These are phyloP conservation scores for Epichloe festucae DNA, from an alignment of 2,329 filamentous ascomycete genomes.

Conservation along the genomic window DNA sequence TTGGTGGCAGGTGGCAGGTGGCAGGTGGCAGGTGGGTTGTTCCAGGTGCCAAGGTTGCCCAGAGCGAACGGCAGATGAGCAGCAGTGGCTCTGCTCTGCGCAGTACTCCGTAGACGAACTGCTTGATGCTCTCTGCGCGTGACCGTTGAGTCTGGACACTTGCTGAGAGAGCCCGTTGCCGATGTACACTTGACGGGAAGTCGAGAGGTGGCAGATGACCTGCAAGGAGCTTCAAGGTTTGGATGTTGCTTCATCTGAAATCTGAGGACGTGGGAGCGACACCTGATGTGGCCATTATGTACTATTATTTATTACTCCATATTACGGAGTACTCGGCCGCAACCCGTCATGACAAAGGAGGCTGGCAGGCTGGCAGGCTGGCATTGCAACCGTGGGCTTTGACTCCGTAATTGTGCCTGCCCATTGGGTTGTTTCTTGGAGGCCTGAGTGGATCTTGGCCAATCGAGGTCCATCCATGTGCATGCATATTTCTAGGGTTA, in stretches of 20 bases:
- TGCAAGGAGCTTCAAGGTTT: not conserved
- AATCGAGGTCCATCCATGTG: not conserved
- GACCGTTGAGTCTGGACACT: not conserved
- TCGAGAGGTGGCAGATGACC: not conserved
- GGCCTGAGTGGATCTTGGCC: not conserved
- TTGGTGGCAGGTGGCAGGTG: not conserved
- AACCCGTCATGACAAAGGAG: not conserved
- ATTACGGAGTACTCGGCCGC: not conserved
- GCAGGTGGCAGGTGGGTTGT: not conserved
- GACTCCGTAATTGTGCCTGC: too few relatives aligned
- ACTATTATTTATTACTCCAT: not conserved
- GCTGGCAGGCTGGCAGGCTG: not conserved
- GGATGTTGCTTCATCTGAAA: too few relatives aligned
- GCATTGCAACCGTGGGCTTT: too few relatives aligned
- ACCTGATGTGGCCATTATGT: not conserved
- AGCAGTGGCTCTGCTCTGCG: too few relatives aligned
- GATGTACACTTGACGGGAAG: too few relatives aligned
- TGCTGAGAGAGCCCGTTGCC: not conserved
- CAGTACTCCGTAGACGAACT: not conserved
- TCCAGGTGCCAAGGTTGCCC: constrained; percentile 1
- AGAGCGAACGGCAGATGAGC: not conserved
- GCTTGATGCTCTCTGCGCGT: not conserved
- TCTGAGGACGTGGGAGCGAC: too few relatives aligned
- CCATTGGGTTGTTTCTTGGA: not conserved
- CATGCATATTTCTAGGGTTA: not conserved